Evolutionary conservation across 179 eudicot species (phyloP).

Genomic region (Beta corolliflora): DNA sequence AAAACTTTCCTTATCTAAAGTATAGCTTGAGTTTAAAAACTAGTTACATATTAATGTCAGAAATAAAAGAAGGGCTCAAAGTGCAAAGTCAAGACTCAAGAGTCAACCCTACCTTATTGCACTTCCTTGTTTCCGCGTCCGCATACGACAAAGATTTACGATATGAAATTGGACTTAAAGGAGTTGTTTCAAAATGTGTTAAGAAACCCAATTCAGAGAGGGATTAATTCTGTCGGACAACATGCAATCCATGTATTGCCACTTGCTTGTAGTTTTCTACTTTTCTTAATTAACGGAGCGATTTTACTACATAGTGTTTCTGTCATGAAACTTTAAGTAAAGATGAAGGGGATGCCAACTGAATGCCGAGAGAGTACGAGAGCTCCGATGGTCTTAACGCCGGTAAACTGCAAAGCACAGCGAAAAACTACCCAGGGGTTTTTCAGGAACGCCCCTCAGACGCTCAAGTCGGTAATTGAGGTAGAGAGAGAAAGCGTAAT

Average conservation of each 20-base stretch:
- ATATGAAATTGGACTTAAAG: neutral
- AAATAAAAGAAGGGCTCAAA: neutral
- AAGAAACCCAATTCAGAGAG: conserved; percentile 4
- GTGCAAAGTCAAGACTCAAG: conserved; percentile 1
- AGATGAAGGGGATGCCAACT: no score
- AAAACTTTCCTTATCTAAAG: no score
- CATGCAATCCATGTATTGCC: neutral
- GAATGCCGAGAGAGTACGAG: no score
- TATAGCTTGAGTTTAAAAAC: no score
- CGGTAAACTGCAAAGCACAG: no score
- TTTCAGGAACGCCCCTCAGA: no score
- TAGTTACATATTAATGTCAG: neutral
- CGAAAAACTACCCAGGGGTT: no score
- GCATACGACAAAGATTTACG: conserved; percentile 2
- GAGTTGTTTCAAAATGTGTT: conserved; percentile 1
- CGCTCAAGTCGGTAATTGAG: no score
- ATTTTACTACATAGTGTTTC: no score
- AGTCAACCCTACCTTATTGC: neutral
- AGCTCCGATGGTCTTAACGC: no score
- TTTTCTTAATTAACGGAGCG: neutral
- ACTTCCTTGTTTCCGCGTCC: neutral
- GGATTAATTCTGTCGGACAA: conserved; percentile 16
- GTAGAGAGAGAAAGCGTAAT: no score
- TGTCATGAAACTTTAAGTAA: no score
- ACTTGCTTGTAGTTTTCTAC: neutral